Evolutionary conservation across 768 basidiomycete species (phyloP).

Genomic region (Galerina sulciceps): DNA sequence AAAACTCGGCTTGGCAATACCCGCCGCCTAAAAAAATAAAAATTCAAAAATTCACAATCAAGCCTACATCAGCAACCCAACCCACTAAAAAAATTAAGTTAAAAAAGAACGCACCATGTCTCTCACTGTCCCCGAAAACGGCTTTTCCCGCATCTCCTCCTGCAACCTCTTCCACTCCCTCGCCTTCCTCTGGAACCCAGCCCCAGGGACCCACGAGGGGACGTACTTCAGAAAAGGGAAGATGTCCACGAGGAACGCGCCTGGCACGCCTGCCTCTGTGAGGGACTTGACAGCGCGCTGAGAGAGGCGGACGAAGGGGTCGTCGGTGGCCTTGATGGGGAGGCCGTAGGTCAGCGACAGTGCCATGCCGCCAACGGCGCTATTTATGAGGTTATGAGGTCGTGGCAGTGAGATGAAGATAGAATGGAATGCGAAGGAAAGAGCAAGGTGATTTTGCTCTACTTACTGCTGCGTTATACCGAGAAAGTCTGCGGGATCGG

Average conservation of each 20-base stretch:
- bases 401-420: neutral
- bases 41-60: constrained; percentile 15
- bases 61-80: neutral
- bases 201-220: constrained; percentile 36
- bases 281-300: constrained; percentile 25
- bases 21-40: constrained; percentile 21
- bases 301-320: constrained; percentile 33
- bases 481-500: constrained; percentile 6
- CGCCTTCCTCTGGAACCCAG: constrained; percentile 41
- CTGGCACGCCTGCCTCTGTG: constrained; percentile 28
- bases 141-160: constrained; percentile 36
- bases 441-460: neutral
- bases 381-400: constrained; percentile 5
- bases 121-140: constrained; percentile 35
- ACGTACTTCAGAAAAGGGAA: constrained; percentile 32
- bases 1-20: constrained; percentile 12
- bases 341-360: constrained; percentile 36
- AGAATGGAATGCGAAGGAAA: too few relatives aligned
- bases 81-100: neutral
- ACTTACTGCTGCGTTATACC: constrained; percentile 1
- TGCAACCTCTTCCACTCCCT: constrained; percentile 38
- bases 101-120: constrained; percentile 31
- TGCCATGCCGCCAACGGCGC: constrained; percentile 30
- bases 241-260: constrained; percentile 33
- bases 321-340: constrained; percentile 28